A percentile compares a stretch with the other conserved stretches of the same genome.
Evolutionary conservation across 257 asterid genomes (phyloP).

Genomic region (Solanum corneliomulleri): DNA sequence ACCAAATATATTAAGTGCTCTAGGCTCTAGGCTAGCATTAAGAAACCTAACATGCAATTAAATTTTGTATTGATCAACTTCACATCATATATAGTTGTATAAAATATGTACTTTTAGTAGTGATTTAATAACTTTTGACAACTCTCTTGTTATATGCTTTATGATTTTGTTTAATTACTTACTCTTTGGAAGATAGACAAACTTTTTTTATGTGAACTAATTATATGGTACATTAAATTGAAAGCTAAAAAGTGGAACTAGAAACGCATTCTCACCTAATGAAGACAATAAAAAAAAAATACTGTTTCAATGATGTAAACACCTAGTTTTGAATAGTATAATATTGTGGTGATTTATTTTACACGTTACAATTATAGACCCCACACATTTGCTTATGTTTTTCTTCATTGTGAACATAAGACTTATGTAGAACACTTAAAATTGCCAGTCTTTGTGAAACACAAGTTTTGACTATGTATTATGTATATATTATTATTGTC

Average conservation of each 20-base stretch:
- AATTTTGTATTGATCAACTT: neutral
- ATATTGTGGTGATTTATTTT: neutral
- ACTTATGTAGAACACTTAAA: neutral
- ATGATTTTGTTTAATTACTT: neutral
- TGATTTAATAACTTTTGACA: neutral
- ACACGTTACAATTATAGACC: neutral
- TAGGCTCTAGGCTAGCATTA: neutral
- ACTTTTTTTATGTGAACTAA: neutral
- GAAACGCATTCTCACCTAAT: neutral
- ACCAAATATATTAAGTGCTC: neutral
- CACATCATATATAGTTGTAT: neutral
- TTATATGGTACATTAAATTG: neutral
- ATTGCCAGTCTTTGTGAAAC: neutral
- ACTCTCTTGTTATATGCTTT: neutral
- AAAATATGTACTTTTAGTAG: neutral
- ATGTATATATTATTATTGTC: neutral
- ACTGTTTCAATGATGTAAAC: neutral
- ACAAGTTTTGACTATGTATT: neutral
- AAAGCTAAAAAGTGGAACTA: neutral
- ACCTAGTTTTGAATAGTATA: neutral
- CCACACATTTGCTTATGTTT: neutral
- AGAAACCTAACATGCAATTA: neutral
- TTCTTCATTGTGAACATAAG: neutral
- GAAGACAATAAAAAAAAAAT: neutral
- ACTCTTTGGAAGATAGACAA: neutral